Conservation (phyloP, 768 basidiomycete species). For the Exidia glandulosa region DNA sequence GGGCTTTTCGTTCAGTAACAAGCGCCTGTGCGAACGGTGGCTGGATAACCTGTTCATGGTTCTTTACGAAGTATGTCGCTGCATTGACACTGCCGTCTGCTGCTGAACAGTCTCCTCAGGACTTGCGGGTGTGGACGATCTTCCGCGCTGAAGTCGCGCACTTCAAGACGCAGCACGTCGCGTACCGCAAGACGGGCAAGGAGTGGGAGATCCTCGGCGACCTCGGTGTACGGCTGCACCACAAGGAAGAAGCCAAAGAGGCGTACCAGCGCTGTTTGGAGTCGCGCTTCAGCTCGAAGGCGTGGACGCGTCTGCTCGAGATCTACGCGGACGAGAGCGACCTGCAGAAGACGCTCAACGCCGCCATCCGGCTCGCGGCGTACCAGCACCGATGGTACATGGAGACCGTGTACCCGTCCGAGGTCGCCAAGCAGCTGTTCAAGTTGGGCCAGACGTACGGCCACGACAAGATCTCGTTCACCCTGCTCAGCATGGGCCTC, state of each 20-base stretch:
- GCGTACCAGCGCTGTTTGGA: slow-evolving; percentile 94
- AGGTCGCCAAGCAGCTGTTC: slow-evolving; percentile 83
- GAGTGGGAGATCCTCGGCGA: slow-evolving; percentile 99
- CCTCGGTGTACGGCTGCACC: slow-evolving; percentile 82
- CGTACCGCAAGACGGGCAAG: slow-evolving; percentile 90
- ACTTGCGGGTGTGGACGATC: slow-evolving; percentile 96
- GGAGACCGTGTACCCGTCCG: slow-evolving; percentile 84
- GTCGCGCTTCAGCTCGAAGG: slow-evolving; percentile 77
- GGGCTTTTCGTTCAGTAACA: slow-evolving; percentile 87
- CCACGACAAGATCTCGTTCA: slow-evolving; percentile 87
- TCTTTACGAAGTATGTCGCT: slow-evolving; percentile 68
- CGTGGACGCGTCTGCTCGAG: slow-evolving; percentile 89
- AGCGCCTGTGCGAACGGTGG: slow-evolving; percentile 95
- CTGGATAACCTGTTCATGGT: slow-evolving; percentile 98
- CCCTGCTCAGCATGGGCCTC: slow-evolving; percentile 86
- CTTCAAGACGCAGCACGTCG: slow-evolving; percentile 97
- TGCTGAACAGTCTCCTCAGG: slow-evolving; percentile 32
- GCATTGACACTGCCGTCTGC: neutral
- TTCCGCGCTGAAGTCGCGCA: slow-evolving; percentile 98
- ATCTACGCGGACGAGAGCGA: slow-evolving; percentile 97
- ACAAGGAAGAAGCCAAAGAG: slow-evolving; percentile 98
- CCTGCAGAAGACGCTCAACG: slow-evolving; percentile 80
- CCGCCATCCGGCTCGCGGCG: slow-evolving; percentile 83
- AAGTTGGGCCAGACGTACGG: slow-evolving; percentile 91
- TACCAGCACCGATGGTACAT: slow-evolving; percentile 70